Percentiles rank a stretch among this genome's conserved stretches.
Evolutionary conservation across 2,329 filamentous ascomycete species (phyloP).

Genomic region (Phialocephala sp.): DNA sequence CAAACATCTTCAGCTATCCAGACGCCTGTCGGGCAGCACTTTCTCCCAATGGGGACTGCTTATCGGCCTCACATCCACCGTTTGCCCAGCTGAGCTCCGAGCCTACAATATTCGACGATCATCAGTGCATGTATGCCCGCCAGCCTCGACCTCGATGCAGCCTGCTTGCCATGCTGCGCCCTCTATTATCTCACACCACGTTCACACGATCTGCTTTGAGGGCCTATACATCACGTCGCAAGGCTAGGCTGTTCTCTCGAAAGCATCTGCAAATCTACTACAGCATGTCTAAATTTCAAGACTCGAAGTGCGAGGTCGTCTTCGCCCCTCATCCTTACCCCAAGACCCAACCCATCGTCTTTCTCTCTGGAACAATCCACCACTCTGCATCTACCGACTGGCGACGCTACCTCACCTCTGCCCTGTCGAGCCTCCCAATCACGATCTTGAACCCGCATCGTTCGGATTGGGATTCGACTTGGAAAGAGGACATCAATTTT

Average conservation of each 20-base stretch:
- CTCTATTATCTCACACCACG: background rate
- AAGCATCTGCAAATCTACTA: background rate
- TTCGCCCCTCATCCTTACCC: conserved; percentile 28
- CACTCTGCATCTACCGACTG: conserved; percentile 45
- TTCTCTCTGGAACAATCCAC: conserved; percentile 63
- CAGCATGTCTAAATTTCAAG: background rate
- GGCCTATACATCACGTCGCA: too few species aligned
- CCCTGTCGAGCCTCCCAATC: conserved; percentile 52
- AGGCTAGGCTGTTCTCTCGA: too few species aligned
- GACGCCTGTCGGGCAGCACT: background rate
- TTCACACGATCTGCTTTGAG: background rate
- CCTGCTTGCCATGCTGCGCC: background rate
- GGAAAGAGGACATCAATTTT: conserved; percentile 55
- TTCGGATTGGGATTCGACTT: conserved; percentile 59
- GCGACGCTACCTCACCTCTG: conserved; percentile 52
- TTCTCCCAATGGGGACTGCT: background rate
- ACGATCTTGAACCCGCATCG: conserved; percentile 64
- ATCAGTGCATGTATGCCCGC: background rate
- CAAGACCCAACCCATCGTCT: conserved; percentile 47
- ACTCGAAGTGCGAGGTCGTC: conserved; percentile 17
- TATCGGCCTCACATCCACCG: background rate
- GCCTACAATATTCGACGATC: background rate
- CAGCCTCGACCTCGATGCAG: conserved; percentile 3
- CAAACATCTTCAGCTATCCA: background rate
- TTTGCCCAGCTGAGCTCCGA: background rate